Conservation (phyloP, 2,329 filamentous ascomycete genomes). For the Cercospora zeae-maydis region DNA sequence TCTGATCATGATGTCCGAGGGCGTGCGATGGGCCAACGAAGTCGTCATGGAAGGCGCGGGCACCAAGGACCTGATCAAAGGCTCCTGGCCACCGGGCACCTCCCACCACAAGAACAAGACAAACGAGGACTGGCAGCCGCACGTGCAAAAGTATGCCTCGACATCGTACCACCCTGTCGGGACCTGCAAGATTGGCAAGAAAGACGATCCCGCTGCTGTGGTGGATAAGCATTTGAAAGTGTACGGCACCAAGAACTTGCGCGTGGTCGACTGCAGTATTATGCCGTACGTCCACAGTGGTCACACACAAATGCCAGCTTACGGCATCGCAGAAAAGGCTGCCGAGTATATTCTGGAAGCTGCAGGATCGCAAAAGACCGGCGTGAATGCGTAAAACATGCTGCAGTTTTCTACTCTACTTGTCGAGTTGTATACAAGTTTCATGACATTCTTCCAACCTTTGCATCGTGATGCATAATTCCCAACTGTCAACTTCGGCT, state of each 20-base stretch:
- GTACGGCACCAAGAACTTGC: conserved; percentile 50
- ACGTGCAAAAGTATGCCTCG: conserved; percentile 54
- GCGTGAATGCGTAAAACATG: background rate
- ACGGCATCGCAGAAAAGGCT: conserved; percentile 56
- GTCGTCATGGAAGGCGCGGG: conserved; percentile 56
- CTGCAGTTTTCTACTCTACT: background rate
- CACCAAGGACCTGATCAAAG: conserved; percentile 58
- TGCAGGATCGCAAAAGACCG: conserved; percentile 1
- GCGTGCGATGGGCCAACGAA: conserved; percentile 57
- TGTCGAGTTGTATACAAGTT: background rate
- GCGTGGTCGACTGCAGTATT: conserved; percentile 53
- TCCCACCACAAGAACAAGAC: conserved; percentile 53
- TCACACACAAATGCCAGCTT: conserved; percentile 57
- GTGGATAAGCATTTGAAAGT: conserved; percentile 54
- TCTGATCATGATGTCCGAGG: conserved; percentile 57
- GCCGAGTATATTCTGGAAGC: conserved; percentile 21
- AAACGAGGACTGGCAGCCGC: conserved; percentile 57
- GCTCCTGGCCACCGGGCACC: conserved; percentile 54
- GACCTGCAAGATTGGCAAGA: conserved; percentile 55
- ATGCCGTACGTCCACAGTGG: conserved; percentile 53
- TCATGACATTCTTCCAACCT: background rate
- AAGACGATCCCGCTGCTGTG: conserved; percentile 49
- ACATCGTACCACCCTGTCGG: conserved; percentile 51
- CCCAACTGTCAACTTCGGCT: background rate
- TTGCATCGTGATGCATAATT: background rate